Evolutionary conservation across 2,329 filamentous ascomycete species (phyloP).

Genomic region (Verruconis gallopava): DNA sequence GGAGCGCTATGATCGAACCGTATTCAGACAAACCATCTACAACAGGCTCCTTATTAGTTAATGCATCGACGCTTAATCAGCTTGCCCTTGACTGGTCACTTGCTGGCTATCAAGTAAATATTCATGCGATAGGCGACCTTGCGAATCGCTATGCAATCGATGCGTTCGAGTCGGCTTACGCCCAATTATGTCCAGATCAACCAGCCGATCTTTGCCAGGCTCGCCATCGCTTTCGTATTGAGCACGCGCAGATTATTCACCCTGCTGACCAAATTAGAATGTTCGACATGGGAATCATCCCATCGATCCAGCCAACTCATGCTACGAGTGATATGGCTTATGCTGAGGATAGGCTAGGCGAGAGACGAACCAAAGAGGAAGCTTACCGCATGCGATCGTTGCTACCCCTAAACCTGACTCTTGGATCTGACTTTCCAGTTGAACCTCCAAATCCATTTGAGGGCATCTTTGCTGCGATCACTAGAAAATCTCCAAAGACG

Average conservation of each 20-base stretch:
- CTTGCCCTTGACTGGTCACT: slow-evolving; percentile 46
- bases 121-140: slow-evolving; percentile 59
- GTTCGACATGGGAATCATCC: slow-evolving; percentile 46
- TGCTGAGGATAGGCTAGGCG: slow-evolving; percentile 47
- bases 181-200: slow-evolving; percentile 36
- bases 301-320: slow-evolving; percentile 59
- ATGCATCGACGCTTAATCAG: slow-evolving; percentile 43
- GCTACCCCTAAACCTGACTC: slow-evolving; percentile 39
- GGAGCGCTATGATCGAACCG: slow-evolving; percentile 57
- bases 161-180: slow-evolving; percentile 45
- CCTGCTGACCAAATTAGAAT: slow-evolving; percentile 50
- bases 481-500: slow-evolving; percentile 44
- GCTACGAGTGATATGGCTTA: slow-evolving; percentile 61
- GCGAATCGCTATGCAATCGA: slow-evolving; percentile 54
- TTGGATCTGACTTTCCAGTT: slow-evolving; percentile 61
- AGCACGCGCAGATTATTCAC: slow-evolving; percentile 59
- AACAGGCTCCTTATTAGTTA: slow-evolving; percentile 53
- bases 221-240: slow-evolving; percentile 50
- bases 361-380: slow-evolving; percentile 37
- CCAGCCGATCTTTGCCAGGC: slow-evolving; percentile 36
- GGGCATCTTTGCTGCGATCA: slow-evolving; percentile 55
- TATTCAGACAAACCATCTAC: slow-evolving; percentile 51
- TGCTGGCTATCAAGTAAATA: slow-evolving; percentile 54
- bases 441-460: slow-evolving; percentile 55
- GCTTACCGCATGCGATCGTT: slow-evolving; percentile 57